These are phyloP conservation scores for Lactarius sanguifluus DNA, from an alignment of 768 basidiomycete genomes.

Conservation along the genomic window DNA sequence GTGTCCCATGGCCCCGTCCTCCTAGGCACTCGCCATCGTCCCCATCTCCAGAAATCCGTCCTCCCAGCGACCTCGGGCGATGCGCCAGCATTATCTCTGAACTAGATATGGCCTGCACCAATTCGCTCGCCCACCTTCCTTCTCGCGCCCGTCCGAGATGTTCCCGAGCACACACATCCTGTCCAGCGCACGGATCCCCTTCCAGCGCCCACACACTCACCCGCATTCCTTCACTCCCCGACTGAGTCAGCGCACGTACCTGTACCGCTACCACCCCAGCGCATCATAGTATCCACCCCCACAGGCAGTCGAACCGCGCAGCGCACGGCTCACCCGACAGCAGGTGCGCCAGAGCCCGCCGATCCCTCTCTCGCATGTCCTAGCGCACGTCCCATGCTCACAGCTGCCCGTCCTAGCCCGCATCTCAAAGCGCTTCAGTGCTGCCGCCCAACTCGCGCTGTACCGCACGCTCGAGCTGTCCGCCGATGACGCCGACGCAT, in stretches of 20 bases:
- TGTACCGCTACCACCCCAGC: not conserved
- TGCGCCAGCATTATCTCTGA: no score
- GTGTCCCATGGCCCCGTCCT: conserved; percentile 14
- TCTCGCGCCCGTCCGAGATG: not conserved
- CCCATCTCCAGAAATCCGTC: no score
- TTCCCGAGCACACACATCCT: not conserved
- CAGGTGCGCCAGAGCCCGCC: conserved; percentile 18
- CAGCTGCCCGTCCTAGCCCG: conserved; percentile 31
- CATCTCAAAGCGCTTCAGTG: conserved; percentile 32
- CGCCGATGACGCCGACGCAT: conserved; percentile 23
- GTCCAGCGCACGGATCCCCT: not conserved
- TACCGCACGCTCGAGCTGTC: conserved; percentile 33
- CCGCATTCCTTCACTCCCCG: conserved; percentile 6
- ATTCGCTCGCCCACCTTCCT: no score
- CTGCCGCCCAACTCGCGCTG: conserved; percentile 30
- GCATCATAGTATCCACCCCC: not conserved
- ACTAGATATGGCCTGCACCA: no score
- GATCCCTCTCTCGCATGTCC: conserved; percentile 26
- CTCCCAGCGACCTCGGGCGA: no score
- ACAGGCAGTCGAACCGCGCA: not conserved
- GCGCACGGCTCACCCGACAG: conserved; percentile 1
- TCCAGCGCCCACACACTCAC: conserved; percentile 12
- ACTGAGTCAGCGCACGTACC: no score
- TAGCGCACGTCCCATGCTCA: conserved; percentile 26
- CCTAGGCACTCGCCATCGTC: conserved; percentile 21